Conservation (phyloP, 2,329 filamentous ascomycete species). For the Eurotiales sp. region DNA sequence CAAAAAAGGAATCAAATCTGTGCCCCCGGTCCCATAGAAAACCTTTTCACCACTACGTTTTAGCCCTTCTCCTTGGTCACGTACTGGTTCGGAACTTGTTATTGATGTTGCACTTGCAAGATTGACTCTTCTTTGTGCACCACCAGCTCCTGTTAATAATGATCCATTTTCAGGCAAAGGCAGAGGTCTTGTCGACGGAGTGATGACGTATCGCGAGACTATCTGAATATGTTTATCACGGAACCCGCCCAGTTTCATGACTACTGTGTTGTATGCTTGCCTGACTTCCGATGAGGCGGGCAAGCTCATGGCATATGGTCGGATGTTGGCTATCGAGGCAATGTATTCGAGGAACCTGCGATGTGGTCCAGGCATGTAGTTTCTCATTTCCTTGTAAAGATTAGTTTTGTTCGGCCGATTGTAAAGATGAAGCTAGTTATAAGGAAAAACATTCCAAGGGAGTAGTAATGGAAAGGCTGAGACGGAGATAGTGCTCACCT, state of each 20-base stretch:
- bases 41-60: constrained; percentile 32
- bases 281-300: constrained; percentile 32
- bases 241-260: constrained; percentile 44
- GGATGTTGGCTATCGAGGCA: constrained; percentile 44
- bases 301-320: constrained; percentile 39
- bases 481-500: constrained; percentile 10
- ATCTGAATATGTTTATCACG: constrained; percentile 52
- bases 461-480: too few species aligned
- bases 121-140: constrained; percentile 28
- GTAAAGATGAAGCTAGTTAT: too few species aligned
- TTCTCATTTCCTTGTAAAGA: constrained; percentile 46
- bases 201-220: constrained; percentile 52
- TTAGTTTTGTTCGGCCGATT: not conserved
- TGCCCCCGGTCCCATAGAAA: constrained; percentile 50
- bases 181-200: constrained; percentile 31
- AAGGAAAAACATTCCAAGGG: too few species aligned
- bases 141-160: not conserved
- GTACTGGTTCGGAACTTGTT: constrained; percentile 24
- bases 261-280: constrained; percentile 45
- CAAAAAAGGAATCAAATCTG: constrained; percentile 51
- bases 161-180: constrained; percentile 4
- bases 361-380: constrained; percentile 54
- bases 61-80: not conserved
- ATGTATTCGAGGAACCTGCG: constrained; percentile 49
- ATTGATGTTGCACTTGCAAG: constrained; percentile 38